phyloP scores from a whole-genome alignment of 106 monocot species.

The Allium sativum region DNA sequence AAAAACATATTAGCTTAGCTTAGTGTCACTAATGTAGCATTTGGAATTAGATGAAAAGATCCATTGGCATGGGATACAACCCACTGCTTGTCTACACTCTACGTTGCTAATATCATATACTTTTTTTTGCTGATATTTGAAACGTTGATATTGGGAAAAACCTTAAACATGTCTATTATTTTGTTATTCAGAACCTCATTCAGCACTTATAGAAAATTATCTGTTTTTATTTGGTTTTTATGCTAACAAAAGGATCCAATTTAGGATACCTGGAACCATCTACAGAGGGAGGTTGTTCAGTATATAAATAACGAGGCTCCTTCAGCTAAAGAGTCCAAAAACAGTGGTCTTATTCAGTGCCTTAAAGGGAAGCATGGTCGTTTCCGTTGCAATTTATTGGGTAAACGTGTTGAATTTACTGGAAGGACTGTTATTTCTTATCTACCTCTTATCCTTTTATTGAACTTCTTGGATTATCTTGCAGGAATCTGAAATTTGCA shows the following conservation, averaged over 20 bases:
- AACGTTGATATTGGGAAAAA: no score
- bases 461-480: conserved; percentile 1
- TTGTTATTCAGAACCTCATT: no score
- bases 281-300: conserved; percentile 75
- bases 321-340: conserved; percentile 45
- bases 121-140: no score
- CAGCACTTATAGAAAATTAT: no score
- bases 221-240: neutral
- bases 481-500: conserved; percentile 70
- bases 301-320: conserved; percentile 94
- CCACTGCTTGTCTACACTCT: no score
- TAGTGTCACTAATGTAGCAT: no score
- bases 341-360: conserved; percentile 78
- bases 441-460: neutral
- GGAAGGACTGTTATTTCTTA: conserved; percentile 91
- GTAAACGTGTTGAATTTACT: conserved; percentile 93
- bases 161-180: no score
- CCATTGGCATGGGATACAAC: no score
- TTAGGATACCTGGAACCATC: conserved; percentile 69
- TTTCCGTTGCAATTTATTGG: conserved; percentile 86
- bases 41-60: no score
- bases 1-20: no score
- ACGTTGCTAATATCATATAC: no score
- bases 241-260: conserved; percentile 5
- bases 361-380: conserved; percentile 98